Evolutionary conservation across 352 stramenopile species (phyloP), one percentile per base, ranked within the genome.

Genomic region (Nannochloropsis limnetica): DNA sequence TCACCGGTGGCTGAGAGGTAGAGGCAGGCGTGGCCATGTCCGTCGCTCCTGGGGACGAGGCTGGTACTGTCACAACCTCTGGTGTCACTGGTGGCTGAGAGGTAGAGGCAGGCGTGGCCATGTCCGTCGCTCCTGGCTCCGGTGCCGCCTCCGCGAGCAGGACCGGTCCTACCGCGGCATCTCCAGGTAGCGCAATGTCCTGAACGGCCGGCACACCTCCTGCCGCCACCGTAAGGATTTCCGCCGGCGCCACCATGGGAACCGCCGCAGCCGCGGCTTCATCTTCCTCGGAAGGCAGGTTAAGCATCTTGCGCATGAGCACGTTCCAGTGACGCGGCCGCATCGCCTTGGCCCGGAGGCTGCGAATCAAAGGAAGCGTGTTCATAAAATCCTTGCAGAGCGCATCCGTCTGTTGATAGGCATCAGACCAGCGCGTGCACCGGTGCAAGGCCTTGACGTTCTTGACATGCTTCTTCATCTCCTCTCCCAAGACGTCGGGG

Each of bases 401-500:
- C 83, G 90, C 91, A 80, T 91, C 88, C n/a, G 91, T 85, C 15
- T 91, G 90, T 79, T 92, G 93, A 86, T 96, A 98, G 27, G 92
- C 91, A 82, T 94, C 91, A 81, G 88, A 96, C 93, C 93, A 97
- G 68, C 95, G 90, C 80, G 95, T 93, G n/a, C 93, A 90, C 83
- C 96, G 96, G 6, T 95, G 91, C 0, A 96, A 92, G 45, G 90
- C 91, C 88, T 96, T 96, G 1, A 98, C 90, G 68, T 95, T 91
- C 84, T 98, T 98, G 3, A 97, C 85, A 29, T 94, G 92, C 27
- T 89, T 92, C 82, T 98, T 96, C 22, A 93, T 91, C 83, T 95
- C 93, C 61, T 98, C 96, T 80, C 98, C 95, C 20, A 98, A 83
- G n/a, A 88, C 85, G 80, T 98, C 96, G 15, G 95, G 89, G 80